Conservation (phyloP, 2,329 filamentous ascomycete genomes). For the Orbilia blumenaviensis region DNA sequence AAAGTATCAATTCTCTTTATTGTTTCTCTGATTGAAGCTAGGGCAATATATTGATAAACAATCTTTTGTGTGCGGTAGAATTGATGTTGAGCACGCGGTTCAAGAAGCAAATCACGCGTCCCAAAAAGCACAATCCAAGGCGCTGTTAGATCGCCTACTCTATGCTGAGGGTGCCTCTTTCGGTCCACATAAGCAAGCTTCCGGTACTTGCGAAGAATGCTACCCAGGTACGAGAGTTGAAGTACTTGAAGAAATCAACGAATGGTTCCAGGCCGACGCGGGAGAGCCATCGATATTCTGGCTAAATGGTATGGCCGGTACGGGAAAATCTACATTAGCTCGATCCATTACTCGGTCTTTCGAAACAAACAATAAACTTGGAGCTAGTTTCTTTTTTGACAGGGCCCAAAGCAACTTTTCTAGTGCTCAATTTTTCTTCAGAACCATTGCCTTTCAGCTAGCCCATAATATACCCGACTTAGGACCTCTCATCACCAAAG, state of each 20-base stretch:
- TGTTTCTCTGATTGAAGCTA: no score
- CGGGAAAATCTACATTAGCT: conserved; percentile 52
- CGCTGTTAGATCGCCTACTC: neutral
- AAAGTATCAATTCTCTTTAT: no score
- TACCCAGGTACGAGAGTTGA: conserved; percentile 55
- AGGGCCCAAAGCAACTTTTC: conserved; percentile 34
- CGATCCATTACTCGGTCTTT: conserved; percentile 4
- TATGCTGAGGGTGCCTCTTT: conserved; percentile 53
- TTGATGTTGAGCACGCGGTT: no score
- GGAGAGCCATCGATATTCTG: conserved; percentile 57
- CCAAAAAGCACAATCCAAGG: no score
- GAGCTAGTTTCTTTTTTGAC: conserved; percentile 24
- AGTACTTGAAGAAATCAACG: conserved; percentile 51
- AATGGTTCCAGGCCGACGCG: conserved; percentile 27
- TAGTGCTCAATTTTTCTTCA: conserved; percentile 12
- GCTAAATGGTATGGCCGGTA: conserved; percentile 61
- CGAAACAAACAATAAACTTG: neutral
- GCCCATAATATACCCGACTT: neutral
- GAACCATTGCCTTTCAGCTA: conserved; percentile 31
- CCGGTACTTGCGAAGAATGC: conserved; percentile 54
- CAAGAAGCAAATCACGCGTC: no score
- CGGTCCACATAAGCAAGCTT: conserved; percentile 52
- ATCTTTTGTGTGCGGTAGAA: no score
- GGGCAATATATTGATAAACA: no score
- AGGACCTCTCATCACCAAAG: neutral